These are phyloP conservation scores for Harringtonia aguacate DNA, from an alignment of 2,329 filamentous ascomycete genomes.

Conservation along the genomic window DNA sequence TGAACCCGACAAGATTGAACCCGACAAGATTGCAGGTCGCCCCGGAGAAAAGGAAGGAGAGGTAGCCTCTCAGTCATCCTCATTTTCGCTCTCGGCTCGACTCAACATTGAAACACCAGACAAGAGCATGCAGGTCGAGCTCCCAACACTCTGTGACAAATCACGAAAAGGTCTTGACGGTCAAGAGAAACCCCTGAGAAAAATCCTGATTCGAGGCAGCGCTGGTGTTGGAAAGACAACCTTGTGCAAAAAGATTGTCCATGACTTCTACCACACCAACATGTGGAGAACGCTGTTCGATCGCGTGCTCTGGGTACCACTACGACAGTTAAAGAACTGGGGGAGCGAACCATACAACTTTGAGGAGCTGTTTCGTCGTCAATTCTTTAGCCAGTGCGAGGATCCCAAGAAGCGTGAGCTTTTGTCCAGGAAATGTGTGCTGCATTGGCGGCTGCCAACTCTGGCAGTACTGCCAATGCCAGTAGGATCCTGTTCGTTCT, in stretches of 20 bases:
- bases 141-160: conserved; percentile 19
- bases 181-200: conserved; percentile 7
- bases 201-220: conserved; percentile 24
- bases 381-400: too few species aligned
- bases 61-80: too few species aligned
- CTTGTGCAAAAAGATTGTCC: conserved; percentile 28
- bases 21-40: too few species aligned
- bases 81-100: too few species aligned
- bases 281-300: conserved; percentile 21
- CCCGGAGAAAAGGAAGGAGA: too few species aligned
- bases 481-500: conserved; percentile 25
- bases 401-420: too few species aligned
- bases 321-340: conserved; percentile 21
- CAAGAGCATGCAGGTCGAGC: too few species aligned
- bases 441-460: too few species aligned
- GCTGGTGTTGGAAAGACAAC: conserved; percentile 30
- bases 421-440: too few species aligned
- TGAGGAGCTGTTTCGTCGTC: background rate
- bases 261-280: conserved; percentile 19
- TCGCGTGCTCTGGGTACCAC: conserved; percentile 27
- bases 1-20: too few species aligned
- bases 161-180: conserved; percentile 11
- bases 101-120: too few species aligned
- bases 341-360: conserved; percentile 12
- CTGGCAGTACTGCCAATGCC: background rate